Evolutionary conservation across 148 eudicot genomes (phyloP).

Genomic region (Silene conica): DNA sequence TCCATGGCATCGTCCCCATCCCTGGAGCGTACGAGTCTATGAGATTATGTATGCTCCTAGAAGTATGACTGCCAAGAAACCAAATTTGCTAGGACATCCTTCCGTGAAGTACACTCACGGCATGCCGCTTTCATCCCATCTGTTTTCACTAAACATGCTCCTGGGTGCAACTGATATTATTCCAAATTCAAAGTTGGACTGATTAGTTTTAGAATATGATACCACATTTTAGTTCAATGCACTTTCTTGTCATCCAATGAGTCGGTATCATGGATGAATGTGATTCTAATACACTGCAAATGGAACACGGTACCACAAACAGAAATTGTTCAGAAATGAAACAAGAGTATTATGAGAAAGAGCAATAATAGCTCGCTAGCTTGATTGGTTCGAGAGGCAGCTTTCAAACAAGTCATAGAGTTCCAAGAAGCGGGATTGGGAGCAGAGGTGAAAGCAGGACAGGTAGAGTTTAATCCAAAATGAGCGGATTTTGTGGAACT

Average conservation of each 20-base stretch:
- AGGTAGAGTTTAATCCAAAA: slow-evolving; percentile 62
- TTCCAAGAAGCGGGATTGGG: slow-evolving; percentile 47
- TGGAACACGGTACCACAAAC: slow-evolving; percentile 7
- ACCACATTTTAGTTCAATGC: neutral
- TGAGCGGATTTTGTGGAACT: slow-evolving; percentile 41
- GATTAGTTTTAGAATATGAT: slow-evolving; percentile 7
- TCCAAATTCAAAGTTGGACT: neutral
- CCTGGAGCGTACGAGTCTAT: slow-evolving; percentile 67
- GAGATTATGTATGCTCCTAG: slow-evolving; percentile 62
- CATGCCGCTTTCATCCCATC: slow-evolving; percentile 42
- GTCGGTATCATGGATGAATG: slow-evolving; percentile 1
- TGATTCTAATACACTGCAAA: slow-evolving; percentile 7
- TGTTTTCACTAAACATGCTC: slow-evolving; percentile 52
- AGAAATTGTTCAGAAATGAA: neutral
- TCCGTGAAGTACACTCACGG: slow-evolving; percentile 49
- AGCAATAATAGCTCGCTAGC: slow-evolving; percentile 40
- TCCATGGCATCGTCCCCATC: slow-evolving; percentile 88
- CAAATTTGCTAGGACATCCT: slow-evolving; percentile 80
- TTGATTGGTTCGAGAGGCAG: slow-evolving; percentile 39
- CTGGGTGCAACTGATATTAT: slow-evolving; percentile 46
- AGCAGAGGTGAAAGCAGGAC: slow-evolving; percentile 38
- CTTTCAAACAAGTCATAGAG: slow-evolving; percentile 72
- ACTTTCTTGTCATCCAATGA: neutral
- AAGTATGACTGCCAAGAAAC: slow-evolving; percentile 54
- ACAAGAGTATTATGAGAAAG: neutral